Evolutionary conservation across 2,329 filamentous ascomycete genomes (phyloP).

Genomic region (Juglanconis oblonga): DNA sequence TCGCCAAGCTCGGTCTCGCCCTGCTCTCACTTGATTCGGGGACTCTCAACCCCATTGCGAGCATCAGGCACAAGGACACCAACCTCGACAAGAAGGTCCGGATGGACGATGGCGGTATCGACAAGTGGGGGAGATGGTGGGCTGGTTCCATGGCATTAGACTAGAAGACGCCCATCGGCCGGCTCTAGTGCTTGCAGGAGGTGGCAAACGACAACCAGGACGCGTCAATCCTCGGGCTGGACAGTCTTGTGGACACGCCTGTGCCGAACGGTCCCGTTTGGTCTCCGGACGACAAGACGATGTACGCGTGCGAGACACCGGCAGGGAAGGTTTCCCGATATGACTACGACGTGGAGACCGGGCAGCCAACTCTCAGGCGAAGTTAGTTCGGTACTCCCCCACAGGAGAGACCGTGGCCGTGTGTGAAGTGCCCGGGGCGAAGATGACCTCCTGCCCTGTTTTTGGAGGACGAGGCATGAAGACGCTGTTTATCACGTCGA

Average conservation of each 20-base stretch:
- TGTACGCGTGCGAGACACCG: slow-evolving; percentile 16
- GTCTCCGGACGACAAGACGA: slow-evolving; percentile 21
- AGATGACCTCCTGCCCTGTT: slow-evolving; percentile 19
- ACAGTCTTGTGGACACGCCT: slow-evolving; percentile 16
- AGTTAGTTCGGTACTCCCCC: slow-evolving; percentile 18
- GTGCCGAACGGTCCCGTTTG: slow-evolving; percentile 25
- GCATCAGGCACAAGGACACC: slow-evolving; percentile 15
- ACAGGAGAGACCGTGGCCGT: slow-evolving; percentile 4
- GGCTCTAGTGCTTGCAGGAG: slow-evolving; percentile 22
- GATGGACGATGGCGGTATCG: slow-evolving; percentile 26
- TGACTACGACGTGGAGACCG: slow-evolving; percentile 7
- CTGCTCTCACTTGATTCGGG: slow-evolving; percentile 20
- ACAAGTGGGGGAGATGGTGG: slow-evolving; percentile 23
- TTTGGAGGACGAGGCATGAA: slow-evolving; percentile 17
- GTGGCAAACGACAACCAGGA: slow-evolving; percentile 10
- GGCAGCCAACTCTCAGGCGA: slow-evolving; percentile 19
- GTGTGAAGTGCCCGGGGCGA: slow-evolving; percentile 15
- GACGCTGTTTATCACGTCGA: slow-evolving; percentile 19
- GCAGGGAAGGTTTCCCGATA: slow-evolving; percentile 9
- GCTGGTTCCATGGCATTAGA: slow-evolving; percentile 24
- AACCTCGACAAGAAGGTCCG: slow-evolving; percentile 21
- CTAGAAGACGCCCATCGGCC: slow-evolving; percentile 21
- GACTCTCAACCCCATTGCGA: slow-evolving; percentile 19
- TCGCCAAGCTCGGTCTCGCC: slow-evolving; percentile 19
- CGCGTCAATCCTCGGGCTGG: slow-evolving; percentile 8